Percentiles rank a stretch among this genome's conserved stretches.
These are phyloP conservation scores for Senecio squalidus DNA, from an alignment of 140 eudicot species.

Conservation along the genomic window DNA sequence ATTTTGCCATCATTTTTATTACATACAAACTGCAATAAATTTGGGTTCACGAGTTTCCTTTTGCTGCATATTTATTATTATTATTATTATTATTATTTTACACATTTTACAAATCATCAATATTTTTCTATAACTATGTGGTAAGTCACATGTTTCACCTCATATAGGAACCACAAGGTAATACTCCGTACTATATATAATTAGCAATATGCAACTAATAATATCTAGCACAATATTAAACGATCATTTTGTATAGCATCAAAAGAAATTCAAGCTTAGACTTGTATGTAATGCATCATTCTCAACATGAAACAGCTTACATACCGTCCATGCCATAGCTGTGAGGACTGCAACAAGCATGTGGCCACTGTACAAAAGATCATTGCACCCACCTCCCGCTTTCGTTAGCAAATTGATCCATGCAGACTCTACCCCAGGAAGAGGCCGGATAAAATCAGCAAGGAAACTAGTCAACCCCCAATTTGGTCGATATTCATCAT, in stretches of 20 bases:
- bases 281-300: background rate
- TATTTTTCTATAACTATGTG: too few species aligned
- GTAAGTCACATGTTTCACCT: background rate
- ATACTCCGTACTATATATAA: too few species aligned
- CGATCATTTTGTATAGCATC: background rate
- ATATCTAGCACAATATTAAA: background rate
- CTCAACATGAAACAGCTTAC: background rate
- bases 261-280: background rate
- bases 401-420: conserved; percentile 84
- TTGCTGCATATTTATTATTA: too few species aligned
- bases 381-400: conserved; percentile 98
- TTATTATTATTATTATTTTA: too few species aligned
- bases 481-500: conserved; percentile 57
- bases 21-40: too few species aligned
- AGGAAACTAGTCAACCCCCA: conserved; percentile 96
- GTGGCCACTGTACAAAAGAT: conserved; percentile 93
- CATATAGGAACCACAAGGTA: too few species aligned
- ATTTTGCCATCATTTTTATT: too few species aligned
- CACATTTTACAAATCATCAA: too few species aligned
- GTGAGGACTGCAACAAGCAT: conserved; percentile 96
- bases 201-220: background rate
- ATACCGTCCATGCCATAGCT: conserved; percentile 99
- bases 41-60: too few species aligned
- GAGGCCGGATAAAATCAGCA: conserved; percentile 74
- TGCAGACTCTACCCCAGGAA: conserved; percentile 58